These are phyloP conservation scores for Orbilia oligospora DNA, from an alignment of 2,329 filamentous ascomycete species.

Conservation along the genomic window DNA sequence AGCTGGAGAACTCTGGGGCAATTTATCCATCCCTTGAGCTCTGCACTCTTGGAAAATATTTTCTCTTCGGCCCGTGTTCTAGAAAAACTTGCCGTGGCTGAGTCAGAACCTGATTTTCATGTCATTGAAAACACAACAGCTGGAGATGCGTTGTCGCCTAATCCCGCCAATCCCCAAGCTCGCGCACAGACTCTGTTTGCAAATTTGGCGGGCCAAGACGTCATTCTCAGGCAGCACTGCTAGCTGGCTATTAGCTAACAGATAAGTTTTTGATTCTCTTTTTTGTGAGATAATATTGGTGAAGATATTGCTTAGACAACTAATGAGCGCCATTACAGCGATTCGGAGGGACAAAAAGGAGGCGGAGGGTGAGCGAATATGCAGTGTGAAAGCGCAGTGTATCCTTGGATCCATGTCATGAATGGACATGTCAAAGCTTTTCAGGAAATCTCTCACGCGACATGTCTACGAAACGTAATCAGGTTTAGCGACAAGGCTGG, in stretches of 20 bases:
- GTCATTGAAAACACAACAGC: conserved; percentile 41
- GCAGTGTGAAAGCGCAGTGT: not conserved
- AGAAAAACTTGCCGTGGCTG: conserved; percentile 44
- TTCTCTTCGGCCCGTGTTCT: conserved; percentile 18
- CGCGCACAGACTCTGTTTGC: conserved; percentile 8
- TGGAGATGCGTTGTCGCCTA: conserved; percentile 32
- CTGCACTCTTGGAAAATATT: conserved; percentile 21
- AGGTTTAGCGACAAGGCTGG: conserved; percentile 16
- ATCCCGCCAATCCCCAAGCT: conserved; percentile 25
- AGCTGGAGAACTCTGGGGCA: conserved; percentile 9
- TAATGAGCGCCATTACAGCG: conserved; percentile 27
- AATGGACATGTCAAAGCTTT: not conserved
- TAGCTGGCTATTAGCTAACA: not conserved
- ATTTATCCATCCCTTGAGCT: conserved; percentile 25
- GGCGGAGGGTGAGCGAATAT: conserved; percentile 22
- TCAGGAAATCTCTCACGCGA: conserved; percentile 28
- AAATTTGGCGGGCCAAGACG: conserved; percentile 26
- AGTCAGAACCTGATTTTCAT: conserved; percentile 20
- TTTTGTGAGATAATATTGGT: conserved; percentile 20
- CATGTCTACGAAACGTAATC: conserved; percentile 13
- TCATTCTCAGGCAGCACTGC: conserved; percentile 26
- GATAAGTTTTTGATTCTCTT: not conserved
- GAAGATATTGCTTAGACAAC: not conserved
- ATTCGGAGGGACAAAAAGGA: conserved; percentile 36
- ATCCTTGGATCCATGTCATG: conserved; percentile 3